Percentiles rank a stretch among this genome's conserved stretches.
phyloP scores from a whole-genome alignment of 768 basidiomycete genomes.

The Tricholoma terreum region DNA sequence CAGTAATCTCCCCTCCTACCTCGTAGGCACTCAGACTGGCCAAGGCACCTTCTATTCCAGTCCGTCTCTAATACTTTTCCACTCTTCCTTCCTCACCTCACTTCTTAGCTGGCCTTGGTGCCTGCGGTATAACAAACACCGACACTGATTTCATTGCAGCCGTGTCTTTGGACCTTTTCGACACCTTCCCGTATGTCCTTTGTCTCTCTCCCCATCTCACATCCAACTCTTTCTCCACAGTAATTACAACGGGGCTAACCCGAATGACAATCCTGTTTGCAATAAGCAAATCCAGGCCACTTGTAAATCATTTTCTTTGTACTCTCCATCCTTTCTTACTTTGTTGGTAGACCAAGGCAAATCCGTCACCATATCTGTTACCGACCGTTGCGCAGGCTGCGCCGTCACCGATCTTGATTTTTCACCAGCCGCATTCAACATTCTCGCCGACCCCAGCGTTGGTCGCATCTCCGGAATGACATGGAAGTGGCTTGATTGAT shows the following conservation, averaged over 20 bases:
- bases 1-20: slow-evolving; percentile 34
- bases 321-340: slow-evolving; percentile 3
- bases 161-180: slow-evolving; percentile 53
- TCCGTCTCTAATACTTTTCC: slow-evolving; percentile 18
- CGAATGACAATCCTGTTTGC: slow-evolving; percentile 78
- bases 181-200: slow-evolving; percentile 53
- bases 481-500: slow-evolving; percentile 47
- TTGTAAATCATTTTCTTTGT: slow-evolving; percentile 40
- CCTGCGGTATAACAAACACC: slow-evolving; percentile 58
- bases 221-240: slow-evolving; percentile 30
- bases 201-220: neutral
- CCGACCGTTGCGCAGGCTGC: slow-evolving; percentile 66
- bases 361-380: slow-evolving; percentile 44
- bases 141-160: slow-evolving; percentile 56
- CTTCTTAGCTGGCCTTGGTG: slow-evolving; percentile 52
- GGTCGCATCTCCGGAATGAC: slow-evolving; percentile 51
- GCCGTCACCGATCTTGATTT: slow-evolving; percentile 54
- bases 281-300: slow-evolving; percentile 38
- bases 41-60: slow-evolving; percentile 55
- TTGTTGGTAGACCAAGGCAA: slow-evolving; percentile 47
- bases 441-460: slow-evolving; percentile 37
- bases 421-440: slow-evolving; percentile 53
- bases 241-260: slow-evolving; percentile 54
- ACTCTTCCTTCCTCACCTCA: slow-evolving; percentile 3
- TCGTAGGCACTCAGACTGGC: slow-evolving; percentile 49